Evolutionary conservation across 768 basidiomycete genomes (phyloP).

Genomic region (Agaricus blazei): DNA sequence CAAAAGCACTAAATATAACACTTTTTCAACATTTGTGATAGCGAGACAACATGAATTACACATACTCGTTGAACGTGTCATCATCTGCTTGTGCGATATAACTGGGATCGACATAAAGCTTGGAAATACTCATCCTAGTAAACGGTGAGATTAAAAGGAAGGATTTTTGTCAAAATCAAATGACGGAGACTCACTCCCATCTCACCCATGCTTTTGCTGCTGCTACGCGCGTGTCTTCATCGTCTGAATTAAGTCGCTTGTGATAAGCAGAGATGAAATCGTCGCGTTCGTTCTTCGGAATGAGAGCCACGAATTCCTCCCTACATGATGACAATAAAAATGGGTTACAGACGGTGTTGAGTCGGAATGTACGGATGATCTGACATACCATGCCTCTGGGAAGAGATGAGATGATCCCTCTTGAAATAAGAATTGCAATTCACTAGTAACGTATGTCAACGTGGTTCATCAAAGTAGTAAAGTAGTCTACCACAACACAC

Average conservation of each 20-base stretch:
- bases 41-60: neutral
- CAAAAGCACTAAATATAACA: constrained; percentile 60
- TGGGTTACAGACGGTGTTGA: neutral
- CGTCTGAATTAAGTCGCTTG: constrained; percentile 64
- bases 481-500: constrained; percentile 24
- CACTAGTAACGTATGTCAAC: constrained; percentile 28
- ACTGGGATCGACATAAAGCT: constrained; percentile 62
- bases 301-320: constrained; percentile 78
- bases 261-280: constrained; percentile 87
- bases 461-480: neutral
- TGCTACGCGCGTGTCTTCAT: constrained; percentile 55
- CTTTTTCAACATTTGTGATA: neutral
- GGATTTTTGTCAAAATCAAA: neutral
- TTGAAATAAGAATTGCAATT: constrained; percentile 92
- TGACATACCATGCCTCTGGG: constrained; percentile 76
- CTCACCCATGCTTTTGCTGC: constrained; percentile 89
- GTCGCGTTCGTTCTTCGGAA: constrained; percentile 73
- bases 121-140: constrained; percentile 76
- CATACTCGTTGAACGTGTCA: constrained; percentile 73
- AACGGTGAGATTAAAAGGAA: neutral
- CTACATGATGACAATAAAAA: constrained; percentile 28
- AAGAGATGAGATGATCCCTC: constrained; percentile 77
- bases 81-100: constrained; percentile 65
- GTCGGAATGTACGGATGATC: too few species aligned
- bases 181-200: constrained; percentile 67